Evolutionary conservation across 1,284 basidiomycete genomes (phyloP), one percentile per base, ranked within the genome.

Genomic region (Ustilago xerochloae): DNA sequence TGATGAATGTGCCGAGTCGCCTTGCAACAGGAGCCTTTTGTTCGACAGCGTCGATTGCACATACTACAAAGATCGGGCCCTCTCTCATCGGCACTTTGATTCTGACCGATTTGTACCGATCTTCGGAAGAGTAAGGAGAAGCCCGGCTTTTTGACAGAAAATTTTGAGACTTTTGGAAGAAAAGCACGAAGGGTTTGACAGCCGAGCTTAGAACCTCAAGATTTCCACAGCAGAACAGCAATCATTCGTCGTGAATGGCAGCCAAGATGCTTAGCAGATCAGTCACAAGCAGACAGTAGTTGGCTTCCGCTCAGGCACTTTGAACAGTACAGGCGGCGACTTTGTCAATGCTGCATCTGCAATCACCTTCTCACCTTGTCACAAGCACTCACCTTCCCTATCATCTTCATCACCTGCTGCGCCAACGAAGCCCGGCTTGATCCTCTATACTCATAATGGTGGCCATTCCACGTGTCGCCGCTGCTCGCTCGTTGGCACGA

Each of bases 401-500:
- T 29, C 26, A 46, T 16, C 24, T 29, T 26, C 28, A 47, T 47
- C 46, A 43, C 1, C 41, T 24, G 22, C 26, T 24, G 41, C 41
- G 41, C 41, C 26, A 24, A 15, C 41, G 26, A 24, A 24, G 1
- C 41, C 26, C 12, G 26, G 41, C 22, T 18, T 24, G 41, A 32
- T 20, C 12, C 20, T 45, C 18, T 32, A 38, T 7, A 5, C 0
- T 43, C 50, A 63, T 6, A 15, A 72, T 72, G 69, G 69, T 63
- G 33, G 69, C 63, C 15, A 52, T 67, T 20, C 57, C 69, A 22
- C 50, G 69, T 53, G 60, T 66, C 29, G 69, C 63, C 13, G 60
- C 69, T 39, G 69, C 69, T 52, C 69, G 69, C 28, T 66, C 60
- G 47, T 43, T 72, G 32, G 69, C 69, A 30, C 69, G 69, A 41